Evolutionary conservation across 2,329 filamentous ascomycete species (phyloP).

Genomic region (Ciborinia camelliae): DNA sequence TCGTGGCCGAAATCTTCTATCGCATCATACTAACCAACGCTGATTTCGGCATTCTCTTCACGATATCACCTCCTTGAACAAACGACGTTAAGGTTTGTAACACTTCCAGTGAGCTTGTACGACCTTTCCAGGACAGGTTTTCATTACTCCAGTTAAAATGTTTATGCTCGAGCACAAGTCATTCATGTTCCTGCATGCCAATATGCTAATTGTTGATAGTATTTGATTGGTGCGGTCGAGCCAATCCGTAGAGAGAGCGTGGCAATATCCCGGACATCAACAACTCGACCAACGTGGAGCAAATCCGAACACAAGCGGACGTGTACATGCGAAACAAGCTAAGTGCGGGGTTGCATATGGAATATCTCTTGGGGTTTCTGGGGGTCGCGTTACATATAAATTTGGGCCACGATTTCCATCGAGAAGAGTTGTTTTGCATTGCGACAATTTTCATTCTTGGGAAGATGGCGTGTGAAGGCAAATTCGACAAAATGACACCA

Average conservation of each 20-base stretch:
- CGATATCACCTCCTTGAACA: not conserved
- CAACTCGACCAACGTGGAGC: conserved; percentile 3
- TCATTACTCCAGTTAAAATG: not conserved
- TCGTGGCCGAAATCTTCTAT: not conserved
- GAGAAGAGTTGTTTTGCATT: not conserved
- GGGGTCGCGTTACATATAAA: not conserved
- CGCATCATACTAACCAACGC: not conserved
- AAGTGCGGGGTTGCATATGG: not conserved
- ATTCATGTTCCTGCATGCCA: conserved; percentile 8
- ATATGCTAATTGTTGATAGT: conserved; percentile 2
- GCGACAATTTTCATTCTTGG: not conserved
- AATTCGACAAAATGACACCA: not conserved
- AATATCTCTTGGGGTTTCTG: not conserved
- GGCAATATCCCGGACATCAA: conserved; percentile 3
- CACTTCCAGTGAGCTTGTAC: not conserved
- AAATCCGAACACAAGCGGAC: conserved; percentile 1
- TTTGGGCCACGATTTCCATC: not conserved
- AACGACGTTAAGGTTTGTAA: not conserved
- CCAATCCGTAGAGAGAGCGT: conserved; percentile 15
- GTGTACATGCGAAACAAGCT: conserved; percentile 9
- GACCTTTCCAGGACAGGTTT: not conserved
- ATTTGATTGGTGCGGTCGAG: not conserved
- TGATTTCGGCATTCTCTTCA: not conserved
- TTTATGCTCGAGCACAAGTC: not conserved
- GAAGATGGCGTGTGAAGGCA: not conserved